Base-by-base conservation (phyloP, 1,284 basidiomycete species). In the Leccinum laetum region DNA sequence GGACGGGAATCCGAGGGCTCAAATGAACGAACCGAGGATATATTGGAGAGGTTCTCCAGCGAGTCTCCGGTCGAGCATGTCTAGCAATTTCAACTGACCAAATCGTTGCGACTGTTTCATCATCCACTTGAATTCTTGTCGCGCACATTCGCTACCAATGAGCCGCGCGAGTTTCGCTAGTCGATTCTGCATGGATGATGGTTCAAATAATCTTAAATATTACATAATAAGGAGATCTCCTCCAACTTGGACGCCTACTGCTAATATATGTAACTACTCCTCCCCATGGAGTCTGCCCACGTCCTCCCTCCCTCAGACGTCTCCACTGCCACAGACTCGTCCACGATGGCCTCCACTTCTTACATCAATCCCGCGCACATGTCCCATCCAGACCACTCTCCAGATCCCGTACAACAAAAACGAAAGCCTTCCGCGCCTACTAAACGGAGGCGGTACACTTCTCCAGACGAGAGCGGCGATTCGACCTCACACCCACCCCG, bases 31-130 rank as follows among this genome's bases (percentile, higher is more conserved):
- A 93, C 95, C 94, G 49, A 97, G 83, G 69, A 97, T 91, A 75
- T 96, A 97, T 72, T 96, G 94, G 16, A 96, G 81, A 0, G 95
- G 95, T 78, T 95, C 93, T 16, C 93, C 90, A 4, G 72, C 68
- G 13, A 84, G 70, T 68, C 93, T 78, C 16, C 90, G 84, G 9
- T 74, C 71, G 53, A 92, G 78, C 81, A 89, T 84, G 11, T 63
- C 72, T n/a, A 78, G 64, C 8, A 61, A 37, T 29, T 49, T 26
- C 35, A 18, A n/a, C 57, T 57, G 24, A 11, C 29, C 18, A 37
- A 18, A 86, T 9, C 71, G 29, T 65, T 60, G 55, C 62, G 76
- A 72, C 7, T 83, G 77, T 67, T 77, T 79, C 80, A 92, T 84
- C 90, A 92, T 84, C 90, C 91, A 92, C 78, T 76, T 82, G 60